Base-by-base conservation (phyloP, 495 filamentous ascomycete genomes). In the Neurospora discreta region DNA sequence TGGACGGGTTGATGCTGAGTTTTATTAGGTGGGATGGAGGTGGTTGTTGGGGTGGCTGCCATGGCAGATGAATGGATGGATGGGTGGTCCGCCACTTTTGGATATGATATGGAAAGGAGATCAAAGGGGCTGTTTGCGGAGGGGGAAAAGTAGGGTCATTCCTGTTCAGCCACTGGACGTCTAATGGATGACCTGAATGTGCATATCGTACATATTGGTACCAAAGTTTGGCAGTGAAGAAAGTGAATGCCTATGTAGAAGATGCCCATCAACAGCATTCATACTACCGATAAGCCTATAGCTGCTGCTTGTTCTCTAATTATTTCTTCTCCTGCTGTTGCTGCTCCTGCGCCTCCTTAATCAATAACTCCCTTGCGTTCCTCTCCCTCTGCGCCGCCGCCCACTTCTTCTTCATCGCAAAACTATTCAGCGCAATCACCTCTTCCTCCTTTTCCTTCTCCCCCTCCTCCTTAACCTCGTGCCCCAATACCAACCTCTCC, bases 1-100 rank as follows among this genome's bases (percentile, higher is more conserved):
- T 81, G 90, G 90, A 20, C 80, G 86, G 71, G 90, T 92, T n/a
- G 87, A 88, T 71, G 90, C 90, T 0, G 89, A 91, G 70, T 92
- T 92, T 77, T 86, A 92, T 71, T 85, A 77, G 69, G 44, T 9
- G n/a, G 5, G 42, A 2, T 42, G 4, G 46, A 30, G 1, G 26
- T 60, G 0, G 13, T 16, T 0, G 23, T 30, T 0, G 1, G 13
- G 13, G 2, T 60, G n/a, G 44, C 1, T 1, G 33, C n/a, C n/a
- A 20, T 46, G n/a, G n/a, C 11, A n/a, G 9, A 52, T 23, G 18
- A 16, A n/a, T 43, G 18, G 6, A 52, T 23, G 18, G 42, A n/a
- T 43, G 18, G 6, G 0, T 44, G 5, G 20, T 11, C 2, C 0
- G 46, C 30, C 4, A 13, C 4, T 60, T 1, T 26, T 58, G 46